Evolutionary conservation across 169 alveolate genomes (phyloP), one percentile per base, ranked within the genome.

Genomic region (Plasmodium knowlesi): DNA sequence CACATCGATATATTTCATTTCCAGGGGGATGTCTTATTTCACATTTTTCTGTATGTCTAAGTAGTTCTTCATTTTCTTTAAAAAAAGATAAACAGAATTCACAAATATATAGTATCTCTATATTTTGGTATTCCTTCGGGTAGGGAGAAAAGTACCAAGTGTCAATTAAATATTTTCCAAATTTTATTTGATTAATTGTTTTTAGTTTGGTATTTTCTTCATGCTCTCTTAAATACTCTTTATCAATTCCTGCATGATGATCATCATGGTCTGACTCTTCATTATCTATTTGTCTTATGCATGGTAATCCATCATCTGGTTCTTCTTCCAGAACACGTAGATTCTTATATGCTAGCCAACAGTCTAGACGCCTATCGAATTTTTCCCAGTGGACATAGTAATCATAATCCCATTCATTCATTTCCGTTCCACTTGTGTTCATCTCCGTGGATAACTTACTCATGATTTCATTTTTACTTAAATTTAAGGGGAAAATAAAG

Each of bases 101-200:
- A 92, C 99, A 99, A 12, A 99, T 97, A 91, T 97, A 98, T 41
- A 99, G 96, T 2, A 97, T 96, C 54, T 98, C 99, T 37, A 98
- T 96, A 88, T 98, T 97, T 84, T 99, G 99, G 81, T 96, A 98
- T 53, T 97, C 99, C 74, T 97, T 97, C 12, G 99, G 99, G 79
- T 98, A 98, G 37, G 99, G 99, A 34, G 99, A 98, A 94, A 98
- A 99, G 94, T 99, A 99, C 99, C 99, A 99, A 14, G 99, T 97
- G 92, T 98, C 99, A 22, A 98, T 99, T 81, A 97, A 84, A 96
- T 96, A 97, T 57, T 97, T 96, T 5, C 99, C 99, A 71, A 99
- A 97, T 81, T 97, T 98, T n/a, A 99, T 98, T 84, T 96, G 96
- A 74, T 97, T 97, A 16, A 99, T 98, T 19, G 99, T 98, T 92